A percentile compares a stretch with the other conserved stretches of the same genome.
These are phyloP conservation scores for Microdochium trichocladiopsis DNA, from an alignment of 2,329 filamentous ascomycete genomes.

Conservation along the genomic window DNA sequence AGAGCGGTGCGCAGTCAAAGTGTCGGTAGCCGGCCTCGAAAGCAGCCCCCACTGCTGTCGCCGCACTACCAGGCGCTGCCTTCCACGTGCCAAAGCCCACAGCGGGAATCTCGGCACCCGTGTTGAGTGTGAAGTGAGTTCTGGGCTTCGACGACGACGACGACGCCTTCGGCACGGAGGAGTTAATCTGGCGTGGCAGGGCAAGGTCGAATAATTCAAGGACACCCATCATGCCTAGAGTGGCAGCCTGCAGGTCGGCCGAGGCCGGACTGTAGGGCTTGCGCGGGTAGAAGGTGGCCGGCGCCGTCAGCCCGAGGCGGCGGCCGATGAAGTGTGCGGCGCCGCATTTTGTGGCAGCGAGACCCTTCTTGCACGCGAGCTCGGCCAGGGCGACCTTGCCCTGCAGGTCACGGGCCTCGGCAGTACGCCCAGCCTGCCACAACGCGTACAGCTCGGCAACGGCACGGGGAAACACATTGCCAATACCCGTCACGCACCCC, in stretches of 20 bases:
- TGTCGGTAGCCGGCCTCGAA: constrained; percentile 22
- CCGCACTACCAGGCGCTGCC: constrained; percentile 17
- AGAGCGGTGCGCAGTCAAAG: constrained; percentile 23
- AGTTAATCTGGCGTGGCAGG: no score
- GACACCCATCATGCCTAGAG: constrained; percentile 29
- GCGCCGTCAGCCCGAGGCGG: constrained; percentile 24
- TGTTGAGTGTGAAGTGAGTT: constrained; percentile 14
- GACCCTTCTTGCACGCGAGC: constrained; percentile 41
- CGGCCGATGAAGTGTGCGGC: constrained; percentile 32
- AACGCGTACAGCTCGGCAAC: constrained; percentile 31
- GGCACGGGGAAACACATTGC: constrained; percentile 36
- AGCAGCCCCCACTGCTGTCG: constrained; percentile 18
- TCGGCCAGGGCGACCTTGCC: constrained; percentile 36
- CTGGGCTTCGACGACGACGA: not conserved
- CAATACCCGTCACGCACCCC: constrained; percentile 37
- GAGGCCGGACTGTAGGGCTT: constrained; percentile 31
- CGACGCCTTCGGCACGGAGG: no score
- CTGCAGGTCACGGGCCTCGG: constrained; percentile 31
- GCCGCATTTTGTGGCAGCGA: constrained; percentile 38
- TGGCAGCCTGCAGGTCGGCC: constrained; percentile 32
- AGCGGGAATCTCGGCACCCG: constrained; percentile 16
- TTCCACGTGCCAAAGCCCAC: constrained; percentile 23
- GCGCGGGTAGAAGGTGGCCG: constrained; percentile 30
- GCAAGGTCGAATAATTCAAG: constrained; percentile 23
- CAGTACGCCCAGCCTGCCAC: constrained; percentile 26